A percentile compares a stretch with the other conserved stretches of the same genome.
phyloP scores from a whole-genome alignment of 495 filamentous ascomycete species.

The Hypoxylon trugodes region DNA sequence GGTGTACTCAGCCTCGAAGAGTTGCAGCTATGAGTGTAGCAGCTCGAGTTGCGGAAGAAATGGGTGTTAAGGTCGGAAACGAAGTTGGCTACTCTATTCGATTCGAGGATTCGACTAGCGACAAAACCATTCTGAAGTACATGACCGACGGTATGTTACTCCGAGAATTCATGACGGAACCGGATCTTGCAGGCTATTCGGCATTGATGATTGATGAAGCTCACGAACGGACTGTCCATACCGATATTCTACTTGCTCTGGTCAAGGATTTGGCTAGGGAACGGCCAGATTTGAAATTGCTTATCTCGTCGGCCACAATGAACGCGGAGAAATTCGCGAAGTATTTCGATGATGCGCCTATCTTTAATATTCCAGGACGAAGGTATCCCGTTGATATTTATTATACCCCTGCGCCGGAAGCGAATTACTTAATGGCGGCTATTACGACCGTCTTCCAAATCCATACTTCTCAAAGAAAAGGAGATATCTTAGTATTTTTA shows the following conservation, averaged over 20 bases:
- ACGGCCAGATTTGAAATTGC: slow-evolving; percentile 85
- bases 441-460: slow-evolving; percentile 97
- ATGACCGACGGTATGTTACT: slow-evolving; percentile 99
- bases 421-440: slow-evolving; percentile 90
- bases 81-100: slow-evolving; percentile 96
- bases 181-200: slow-evolving; percentile 83
- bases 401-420: slow-evolving; percentile 91
- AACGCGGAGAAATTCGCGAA: slow-evolving; percentile 91
- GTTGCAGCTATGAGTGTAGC: slow-evolving; percentile 98
- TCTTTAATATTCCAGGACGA: slow-evolving; percentile 95
- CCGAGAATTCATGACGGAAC: slow-evolving; percentile 90
- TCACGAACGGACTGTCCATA: slow-evolving; percentile 90
- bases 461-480: slow-evolving; percentile 83
- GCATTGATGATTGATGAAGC: slow-evolving; percentile 97
- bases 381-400: slow-evolving; percentile 91
- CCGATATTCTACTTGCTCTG: slow-evolving; percentile 89
- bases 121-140: slow-evolving; percentile 94
- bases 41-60: slow-evolving; percentile 91
- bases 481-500: slow-evolving; percentile 91
- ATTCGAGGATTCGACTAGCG: slow-evolving; percentile 92
- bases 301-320: slow-evolving; percentile 95
- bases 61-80: slow-evolving; percentile 88
- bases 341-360: slow-evolving; percentile 94
- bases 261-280: slow-evolving; percentile 91
- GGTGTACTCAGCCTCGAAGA: slow-evolving; percentile 89